Evolutionary conservation across 2,329 filamentous ascomycete genomes (phyloP), one percentile per base, ranked within the genome.

Genomic region (Fusarium miscanthi): DNA sequence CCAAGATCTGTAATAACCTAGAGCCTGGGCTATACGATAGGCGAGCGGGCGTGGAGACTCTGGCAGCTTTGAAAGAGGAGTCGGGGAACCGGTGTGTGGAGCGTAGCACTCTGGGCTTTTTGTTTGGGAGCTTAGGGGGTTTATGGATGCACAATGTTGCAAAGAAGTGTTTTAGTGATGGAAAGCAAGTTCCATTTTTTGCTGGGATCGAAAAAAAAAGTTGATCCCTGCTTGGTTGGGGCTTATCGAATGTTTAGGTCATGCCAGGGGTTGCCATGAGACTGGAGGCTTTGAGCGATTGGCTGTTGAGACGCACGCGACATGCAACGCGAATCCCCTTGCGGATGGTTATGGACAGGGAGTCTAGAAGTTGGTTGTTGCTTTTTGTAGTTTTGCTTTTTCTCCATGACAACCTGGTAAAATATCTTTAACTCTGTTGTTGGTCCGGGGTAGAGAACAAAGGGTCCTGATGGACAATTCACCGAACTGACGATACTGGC

Each of bases 241-340:
- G 61, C 54, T 68, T 57, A 72, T 74, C 27, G 62, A 71, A 73
- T 73, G 70, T 71, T 73, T 51, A 64, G 66, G 58, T 53, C 58
- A 64, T 42, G 43, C 25, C 63, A 69, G 68, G 70, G 63, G 59
- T 46, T 72, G 38, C 21, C 45, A 45, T 49, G 30, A 19, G 38
- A 25, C 43, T 8, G 27, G 8, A 30, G 27, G 27, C 27, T 30
- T 56, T 43, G 61, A 43, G 52, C 59, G 52, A 73, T 73, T 74
- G 71, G 71, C n/a, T 48, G 41, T 27, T 16, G 21, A 57, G 38
- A 31, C 40, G 63, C 70, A 74, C 63, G 63, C 67, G 71, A 72
- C 51, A 57, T 61, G 46, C 61, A 68, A 56, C 48, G 56, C 54
- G 68, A 73, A 63, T 56, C 58, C 46, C 41, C 17, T 57, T 69